Conservation (phyloP, 345 rosid species). For the Geranium brycei region DNA sequence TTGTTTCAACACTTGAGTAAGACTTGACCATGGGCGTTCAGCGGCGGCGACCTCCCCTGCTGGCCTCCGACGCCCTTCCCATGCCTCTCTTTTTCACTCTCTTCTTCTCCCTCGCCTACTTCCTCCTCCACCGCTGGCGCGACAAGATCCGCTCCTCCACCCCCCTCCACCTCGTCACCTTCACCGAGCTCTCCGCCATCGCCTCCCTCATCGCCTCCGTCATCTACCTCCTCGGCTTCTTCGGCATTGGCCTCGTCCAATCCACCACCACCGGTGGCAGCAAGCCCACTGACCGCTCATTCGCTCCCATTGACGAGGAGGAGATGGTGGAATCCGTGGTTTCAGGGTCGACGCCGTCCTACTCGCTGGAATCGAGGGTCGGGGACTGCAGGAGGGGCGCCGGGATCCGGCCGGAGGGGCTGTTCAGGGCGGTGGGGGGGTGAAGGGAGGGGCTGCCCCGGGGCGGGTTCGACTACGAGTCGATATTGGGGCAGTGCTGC, state of each 20-base stretch:
- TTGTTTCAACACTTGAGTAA: too few relatives aligned
- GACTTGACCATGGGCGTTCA: too few relatives aligned
- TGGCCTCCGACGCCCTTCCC: slow-evolving; percentile 1
- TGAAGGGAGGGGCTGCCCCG: slow-evolving; percentile 26
- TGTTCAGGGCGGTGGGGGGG: slow-evolving; percentile 22
- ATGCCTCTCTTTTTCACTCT: slow-evolving; percentile 32
- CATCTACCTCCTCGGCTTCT: slow-evolving; percentile 26
- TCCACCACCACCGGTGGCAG: slow-evolving; percentile 18
- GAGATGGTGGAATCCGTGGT: slow-evolving; percentile 24
- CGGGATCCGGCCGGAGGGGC: slow-evolving; percentile 25
- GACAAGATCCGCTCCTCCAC: slow-evolving; percentile 8
- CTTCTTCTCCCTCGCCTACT: slow-evolving; percentile 40
- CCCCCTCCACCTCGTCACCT: slow-evolving; percentile 26
- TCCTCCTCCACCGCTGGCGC: slow-evolving; percentile 41
- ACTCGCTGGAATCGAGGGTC: slow-evolving; percentile 31
- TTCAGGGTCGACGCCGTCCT: slow-evolving; percentile 21
- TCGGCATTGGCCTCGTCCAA: slow-evolving; percentile 25
- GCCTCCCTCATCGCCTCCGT: neutral
- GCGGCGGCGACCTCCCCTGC: too few relatives aligned
- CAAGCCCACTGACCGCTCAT: too few relatives aligned
- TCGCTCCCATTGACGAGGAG: slow-evolving; percentile 16
- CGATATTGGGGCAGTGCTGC: slow-evolving; percentile 36
- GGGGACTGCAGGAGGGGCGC: slow-evolving; percentile 32
- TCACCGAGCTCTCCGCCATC: slow-evolving; percentile 29
- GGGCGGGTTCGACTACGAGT: slow-evolving; percentile 26